phyloP scores from a whole-genome alignment of 768 basidiomycete species.

The Amanita thiersii region DNA sequence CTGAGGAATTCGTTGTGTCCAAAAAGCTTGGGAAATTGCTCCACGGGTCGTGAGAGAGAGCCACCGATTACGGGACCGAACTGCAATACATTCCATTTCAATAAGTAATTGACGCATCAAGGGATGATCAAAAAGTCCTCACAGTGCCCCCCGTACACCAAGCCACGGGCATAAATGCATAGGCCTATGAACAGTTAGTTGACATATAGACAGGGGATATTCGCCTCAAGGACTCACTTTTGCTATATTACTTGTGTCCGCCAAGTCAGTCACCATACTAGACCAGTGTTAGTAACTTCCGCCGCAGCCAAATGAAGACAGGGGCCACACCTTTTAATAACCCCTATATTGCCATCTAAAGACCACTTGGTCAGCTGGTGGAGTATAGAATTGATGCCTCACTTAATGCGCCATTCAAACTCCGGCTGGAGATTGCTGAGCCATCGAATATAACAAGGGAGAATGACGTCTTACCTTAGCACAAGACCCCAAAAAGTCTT shows the following conservation, averaged over 20 bases:
- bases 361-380: conserved; percentile 4
- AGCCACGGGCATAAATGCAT: conserved; percentile 55
- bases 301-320: neutral
- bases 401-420: conserved; percentile 68
- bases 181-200: conserved; percentile 30
- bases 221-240: conserved; percentile 25
- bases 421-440: conserved; percentile 37
- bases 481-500: conserved; percentile 61
- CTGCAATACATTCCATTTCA: conserved; percentile 12
- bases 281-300: neutral
- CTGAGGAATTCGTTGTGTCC: conserved; percentile 37
- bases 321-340: conserved; percentile 45
- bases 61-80: conserved; percentile 54
- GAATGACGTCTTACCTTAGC: conserved; percentile 27
- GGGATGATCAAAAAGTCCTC: conserved; percentile 10
- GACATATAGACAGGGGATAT: neutral
- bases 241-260: conserved; percentile 61
- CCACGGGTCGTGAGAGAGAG: conserved; percentile 42
- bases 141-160: conserved; percentile 35
- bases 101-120: neutral
- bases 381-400: conserved; percentile 15
- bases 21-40: conserved; percentile 44
- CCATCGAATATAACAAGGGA: neutral
- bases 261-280: conserved; percentile 68
- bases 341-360: conserved; percentile 54